These are phyloP conservation scores for Hericium coralloides DNA, from an alignment of 768 basidiomycete species.

Conservation along the genomic window DNA sequence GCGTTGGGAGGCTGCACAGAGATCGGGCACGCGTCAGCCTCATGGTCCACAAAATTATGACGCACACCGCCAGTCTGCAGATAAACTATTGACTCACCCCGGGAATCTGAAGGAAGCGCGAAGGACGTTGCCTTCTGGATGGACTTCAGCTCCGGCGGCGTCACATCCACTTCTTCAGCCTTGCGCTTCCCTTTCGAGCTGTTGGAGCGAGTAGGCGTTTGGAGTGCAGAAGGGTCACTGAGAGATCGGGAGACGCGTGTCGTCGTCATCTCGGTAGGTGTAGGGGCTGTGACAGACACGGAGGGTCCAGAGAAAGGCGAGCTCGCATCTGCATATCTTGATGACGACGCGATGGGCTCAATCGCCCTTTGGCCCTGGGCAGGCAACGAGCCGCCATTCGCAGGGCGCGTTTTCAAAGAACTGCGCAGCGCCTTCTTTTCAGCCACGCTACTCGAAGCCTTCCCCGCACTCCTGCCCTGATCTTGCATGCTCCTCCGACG, in stretches of 20 bases:
- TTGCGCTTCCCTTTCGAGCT: conserved; percentile 57
- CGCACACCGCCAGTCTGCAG: background rate
- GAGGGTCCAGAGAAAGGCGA: conserved; percentile 7
- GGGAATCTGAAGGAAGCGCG: conserved; percentile 39
- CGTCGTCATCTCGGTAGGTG: background rate
- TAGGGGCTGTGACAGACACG: conserved; percentile 13
- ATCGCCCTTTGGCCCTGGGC: background rate
- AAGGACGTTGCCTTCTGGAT: conserved; percentile 52
- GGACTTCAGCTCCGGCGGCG: conserved; percentile 55
- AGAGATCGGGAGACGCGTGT: background rate
- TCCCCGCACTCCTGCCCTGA: background rate
- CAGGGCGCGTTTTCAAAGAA: conserved; percentile 7
- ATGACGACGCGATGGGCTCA: conserved; percentile 12
- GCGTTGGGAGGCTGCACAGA: conserved; percentile 14
- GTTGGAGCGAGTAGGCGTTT: conserved; percentile 21
- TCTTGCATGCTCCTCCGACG: background rate
- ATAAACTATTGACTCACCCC: background rate
- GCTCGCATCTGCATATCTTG: background rate
- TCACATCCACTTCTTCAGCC: conserved; percentile 62
- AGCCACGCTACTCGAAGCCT: background rate
- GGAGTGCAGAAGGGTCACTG: conserved; percentile 14
- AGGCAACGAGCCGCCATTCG: background rate
- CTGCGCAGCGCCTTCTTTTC: conserved; percentile 12
- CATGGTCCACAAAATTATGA: conserved; percentile 11
- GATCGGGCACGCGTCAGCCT: conserved; percentile 1